Conservation (phyloP, 83 land plant genomes). For the Thuja plicata region DNA sequence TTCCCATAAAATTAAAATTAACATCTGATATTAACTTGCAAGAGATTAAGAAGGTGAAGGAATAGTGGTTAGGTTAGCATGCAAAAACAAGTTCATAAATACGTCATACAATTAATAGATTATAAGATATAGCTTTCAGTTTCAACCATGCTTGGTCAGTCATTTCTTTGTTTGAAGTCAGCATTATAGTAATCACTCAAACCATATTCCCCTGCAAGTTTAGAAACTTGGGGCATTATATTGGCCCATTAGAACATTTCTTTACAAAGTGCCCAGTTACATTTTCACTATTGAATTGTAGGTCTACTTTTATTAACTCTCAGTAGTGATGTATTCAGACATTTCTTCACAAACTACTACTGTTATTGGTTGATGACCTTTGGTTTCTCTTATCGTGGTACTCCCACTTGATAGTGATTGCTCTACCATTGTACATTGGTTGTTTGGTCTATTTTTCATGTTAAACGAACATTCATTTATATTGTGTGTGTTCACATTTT, state of each 20-base stretch:
- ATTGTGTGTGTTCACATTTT: background rate
- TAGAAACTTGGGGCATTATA: background rate
- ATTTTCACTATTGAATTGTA: background rate
- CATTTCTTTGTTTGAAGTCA: background rate
- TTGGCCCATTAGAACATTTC: background rate
- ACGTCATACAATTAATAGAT: background rate
- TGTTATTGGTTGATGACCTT: background rate
- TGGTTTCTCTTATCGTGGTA: background rate
- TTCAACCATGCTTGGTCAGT: background rate
- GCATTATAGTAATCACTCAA: background rate
- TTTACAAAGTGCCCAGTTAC: background rate
- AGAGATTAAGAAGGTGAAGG: background rate
- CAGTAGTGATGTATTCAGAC: background rate
- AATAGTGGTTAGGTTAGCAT: background rate
- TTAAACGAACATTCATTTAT: background rate
- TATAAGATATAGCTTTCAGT: background rate
- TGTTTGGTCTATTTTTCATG: background rate
- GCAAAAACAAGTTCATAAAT: background rate
- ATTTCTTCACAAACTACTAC: background rate
- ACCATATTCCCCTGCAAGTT: background rate
- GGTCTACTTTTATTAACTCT: background rate
- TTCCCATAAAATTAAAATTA: background rate
- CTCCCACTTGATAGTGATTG: background rate
- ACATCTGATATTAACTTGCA: background rate
- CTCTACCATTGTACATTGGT: background rate